Conservation (phyloP, 1,139 yeast species). For the Yamadazyma spencermartinsiae region DNA sequence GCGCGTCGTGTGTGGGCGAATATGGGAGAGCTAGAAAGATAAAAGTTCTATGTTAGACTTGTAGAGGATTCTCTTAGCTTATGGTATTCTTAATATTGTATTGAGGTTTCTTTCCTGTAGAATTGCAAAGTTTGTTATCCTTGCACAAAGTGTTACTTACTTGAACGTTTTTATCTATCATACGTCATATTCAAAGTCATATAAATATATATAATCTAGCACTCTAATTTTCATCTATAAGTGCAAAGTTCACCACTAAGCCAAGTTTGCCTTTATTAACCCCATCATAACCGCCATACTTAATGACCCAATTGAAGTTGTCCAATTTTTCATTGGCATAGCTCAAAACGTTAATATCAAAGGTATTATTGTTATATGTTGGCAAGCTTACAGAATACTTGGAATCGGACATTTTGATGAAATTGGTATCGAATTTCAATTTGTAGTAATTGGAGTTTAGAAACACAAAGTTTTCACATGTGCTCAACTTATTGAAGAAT, state of each 20-base stretch:
- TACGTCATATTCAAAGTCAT: background rate
- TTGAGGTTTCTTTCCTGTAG: too few relatives aligned
- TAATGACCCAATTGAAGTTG: slow-evolving; percentile 47
- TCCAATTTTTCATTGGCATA: slow-evolving; percentile 45
- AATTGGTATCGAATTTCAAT: slow-evolving; percentile 42
- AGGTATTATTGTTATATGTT: slow-evolving; percentile 36
- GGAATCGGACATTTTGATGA: slow-evolving; percentile 42
- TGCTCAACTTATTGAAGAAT: slow-evolving; percentile 30
- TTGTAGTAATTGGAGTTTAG: slow-evolving; percentile 25
- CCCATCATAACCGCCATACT: slow-evolving; percentile 39
- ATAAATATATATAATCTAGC: slow-evolving; percentile 1
- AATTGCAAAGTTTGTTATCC: too few relatives aligned
- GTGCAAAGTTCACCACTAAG: slow-evolving; percentile 40
- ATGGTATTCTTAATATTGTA: too few relatives aligned
- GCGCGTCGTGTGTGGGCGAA: slow-evolving; percentile 1
- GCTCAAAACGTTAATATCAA: slow-evolving; percentile 41
- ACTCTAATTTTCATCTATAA: slow-evolving; percentile 30
- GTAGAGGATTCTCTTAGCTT: too few relatives aligned
- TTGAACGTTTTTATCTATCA: too few relatives aligned
- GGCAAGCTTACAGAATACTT: slow-evolving; percentile 44
- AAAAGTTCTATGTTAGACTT: too few relatives aligned
- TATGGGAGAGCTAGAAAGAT: too few relatives aligned
- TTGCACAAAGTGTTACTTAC: too few relatives aligned
- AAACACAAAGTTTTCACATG: slow-evolving; percentile 35
- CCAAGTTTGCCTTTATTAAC: slow-evolving; percentile 39